Base-by-base conservation (phyloP, 257 asterid species). In the Fraxinus americana region DNA sequence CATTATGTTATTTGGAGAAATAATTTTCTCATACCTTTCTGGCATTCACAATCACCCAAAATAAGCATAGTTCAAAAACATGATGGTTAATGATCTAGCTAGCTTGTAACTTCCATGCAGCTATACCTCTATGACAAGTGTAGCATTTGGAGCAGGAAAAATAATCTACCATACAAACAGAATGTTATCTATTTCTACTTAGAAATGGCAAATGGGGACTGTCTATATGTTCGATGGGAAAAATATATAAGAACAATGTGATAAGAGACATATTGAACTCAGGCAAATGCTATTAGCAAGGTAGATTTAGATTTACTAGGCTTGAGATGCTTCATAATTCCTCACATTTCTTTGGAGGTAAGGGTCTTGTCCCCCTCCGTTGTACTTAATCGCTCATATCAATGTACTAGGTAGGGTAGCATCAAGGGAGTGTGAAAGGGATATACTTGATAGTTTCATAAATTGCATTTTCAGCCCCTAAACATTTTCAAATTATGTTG, bases 371-470 rank as follows among this genome's bases (percentile, higher is more conserved):
- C 43, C 43, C 2, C 43, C 43, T 38, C 7, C 39, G 7, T 7
- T 38, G 41, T 38, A 38, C 41, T 38, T 38, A 38, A 38, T 38
- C 43, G 9, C 9, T 38, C 9, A 38, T 38, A 38, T 38, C 11
- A 38, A 38, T 38, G 43, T 38, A 38, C 43, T 38, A 38, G 43
- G 43, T 38, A 38, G 2, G 43, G 43, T 38, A 7, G 2, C 80
- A 80, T 78, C 66, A 78, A 69, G 35, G 39, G 39, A 50, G 79
- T 54, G 25, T 41, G 23, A 71, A 32, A 70, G n/a, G 89, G 80
- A 85, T 85, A 85, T 85, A 48, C 87, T 75, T 59, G 71, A 21
- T 63, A 50, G 71, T 54, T 65, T 72, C 23, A 76, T 50, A 25
- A 39, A 48, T 59, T 78, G 30, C 67, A 27, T 1, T 35, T 59